phyloP scores from a whole-genome alignment of 1,284 basidiomycete species.

The Ustilago sp. region DNA sequence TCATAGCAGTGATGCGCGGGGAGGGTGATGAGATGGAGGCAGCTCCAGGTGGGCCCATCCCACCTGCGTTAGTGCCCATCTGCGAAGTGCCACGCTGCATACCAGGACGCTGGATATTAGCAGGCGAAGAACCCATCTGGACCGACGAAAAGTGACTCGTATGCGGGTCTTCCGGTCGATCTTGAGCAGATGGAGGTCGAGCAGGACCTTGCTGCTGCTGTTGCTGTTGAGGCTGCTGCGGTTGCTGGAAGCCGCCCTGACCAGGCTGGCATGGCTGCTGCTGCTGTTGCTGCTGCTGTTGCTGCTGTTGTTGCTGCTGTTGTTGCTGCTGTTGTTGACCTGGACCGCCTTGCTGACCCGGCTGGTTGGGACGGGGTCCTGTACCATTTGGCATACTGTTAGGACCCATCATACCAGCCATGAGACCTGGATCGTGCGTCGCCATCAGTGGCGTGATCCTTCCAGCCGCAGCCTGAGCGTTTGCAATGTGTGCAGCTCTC shows the following conservation, averaged over 20 bases:
- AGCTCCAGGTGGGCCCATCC: conserved; percentile 58
- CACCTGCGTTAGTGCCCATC: conserved; percentile 29
- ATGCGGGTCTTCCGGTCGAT: conserved; percentile 33
- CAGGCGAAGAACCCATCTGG: conserved; percentile 53
- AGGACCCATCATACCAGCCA: conserved; percentile 62
- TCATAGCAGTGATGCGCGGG: conserved; percentile 38
- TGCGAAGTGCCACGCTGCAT: conserved; percentile 50
- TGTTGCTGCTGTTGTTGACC: conserved; percentile 44
- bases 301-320: conserved; percentile 30
- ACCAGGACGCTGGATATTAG: conserved; percentile 41
- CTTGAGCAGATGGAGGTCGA: conserved; percentile 41
- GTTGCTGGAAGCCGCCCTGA: conserved; percentile 32
- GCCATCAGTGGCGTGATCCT: conserved; percentile 59
- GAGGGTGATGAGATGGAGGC: conserved; percentile 53
- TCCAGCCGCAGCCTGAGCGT: conserved; percentile 45
- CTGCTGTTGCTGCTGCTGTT: conserved; percentile 3
- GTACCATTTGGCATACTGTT: conserved; percentile 44
- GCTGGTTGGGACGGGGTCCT: conserved; percentile 28
- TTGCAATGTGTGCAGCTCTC: conserved; percentile 51
- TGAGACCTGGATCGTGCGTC: conserved; percentile 59
- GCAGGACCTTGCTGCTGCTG: conserved; percentile 30
- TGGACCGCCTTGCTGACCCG: conserved; percentile 42
- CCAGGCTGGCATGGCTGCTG: conserved; percentile 37
- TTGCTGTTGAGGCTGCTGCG: conserved; percentile 46
- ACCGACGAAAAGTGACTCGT: conserved; percentile 38